These are phyloP conservation scores for Pyricularia sp. DNA, from an alignment of 2,329 filamentous ascomycete genomes.

Conservation along the genomic window DNA sequence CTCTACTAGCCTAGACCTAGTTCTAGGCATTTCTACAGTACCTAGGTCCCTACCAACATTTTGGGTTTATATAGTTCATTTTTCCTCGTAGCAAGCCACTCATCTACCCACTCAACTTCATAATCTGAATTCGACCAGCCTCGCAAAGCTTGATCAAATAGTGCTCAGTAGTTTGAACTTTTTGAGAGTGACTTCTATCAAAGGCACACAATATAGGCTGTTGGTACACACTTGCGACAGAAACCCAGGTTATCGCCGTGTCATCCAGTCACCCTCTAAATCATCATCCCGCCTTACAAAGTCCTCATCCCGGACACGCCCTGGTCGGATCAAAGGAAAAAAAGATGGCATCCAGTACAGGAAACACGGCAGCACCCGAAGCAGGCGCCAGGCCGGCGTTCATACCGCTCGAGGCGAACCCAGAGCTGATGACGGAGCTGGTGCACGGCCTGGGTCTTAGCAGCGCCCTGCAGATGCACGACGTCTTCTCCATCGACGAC, in stretches of 20 bases:
- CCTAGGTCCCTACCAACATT: background rate
- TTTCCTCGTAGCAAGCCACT: background rate
- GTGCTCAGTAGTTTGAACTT: background rate
- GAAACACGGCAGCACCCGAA: background rate
- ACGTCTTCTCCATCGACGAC: slow-evolving; percentile 87
- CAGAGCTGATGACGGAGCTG: slow-evolving; percentile 77
- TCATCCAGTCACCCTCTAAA: background rate
- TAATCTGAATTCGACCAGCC: background rate
- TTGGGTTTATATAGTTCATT: background rate
- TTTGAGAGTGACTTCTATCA: background rate
- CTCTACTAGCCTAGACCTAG: background rate
- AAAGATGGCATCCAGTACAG: background rate
- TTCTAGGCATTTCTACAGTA: background rate
- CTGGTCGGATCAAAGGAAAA: background rate
- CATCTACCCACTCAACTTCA: background rate
- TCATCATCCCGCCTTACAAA: background rate
- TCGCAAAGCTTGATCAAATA: background rate
- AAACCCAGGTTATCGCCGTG: background rate
- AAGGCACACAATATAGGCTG: background rate
- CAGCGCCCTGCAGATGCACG: slow-evolving; percentile 68
- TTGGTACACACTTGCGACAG: too few species aligned
- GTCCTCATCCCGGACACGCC: background rate
- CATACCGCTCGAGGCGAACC: slow-evolving; percentile 64
- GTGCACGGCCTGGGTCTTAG: slow-evolving; percentile 78
- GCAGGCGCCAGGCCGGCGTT: slow-evolving; percentile 26